Evolutionary conservation across 371 early-diverging fungal species (phyloP).

Genomic region (Mucor mucedo): DNA sequence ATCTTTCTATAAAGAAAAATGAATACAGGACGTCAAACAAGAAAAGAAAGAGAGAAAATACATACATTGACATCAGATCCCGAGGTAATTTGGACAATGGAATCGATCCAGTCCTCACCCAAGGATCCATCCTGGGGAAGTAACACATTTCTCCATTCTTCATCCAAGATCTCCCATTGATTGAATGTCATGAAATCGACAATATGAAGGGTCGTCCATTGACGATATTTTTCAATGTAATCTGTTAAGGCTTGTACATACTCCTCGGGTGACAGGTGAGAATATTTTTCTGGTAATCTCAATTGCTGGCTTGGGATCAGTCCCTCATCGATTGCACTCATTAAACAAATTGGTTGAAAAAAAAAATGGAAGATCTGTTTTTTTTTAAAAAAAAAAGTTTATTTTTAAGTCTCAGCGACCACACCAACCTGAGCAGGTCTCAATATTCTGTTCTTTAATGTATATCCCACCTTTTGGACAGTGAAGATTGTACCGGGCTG

Average conservation of each 20-base stretch:
- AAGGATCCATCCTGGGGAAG: slow-evolving; percentile 5
- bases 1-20: slow-evolving; percentile 17
- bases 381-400: slow-evolving; percentile 3
- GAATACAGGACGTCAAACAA: slow-evolving; percentile 1
- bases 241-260: slow-evolving; percentile 36
- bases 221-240: slow-evolving; percentile 31
- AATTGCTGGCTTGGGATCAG: slow-evolving; percentile 9
- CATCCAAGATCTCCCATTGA: slow-evolving; percentile 43
- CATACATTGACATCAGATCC: slow-evolving; percentile 24
- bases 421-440: slow-evolving; percentile 94
- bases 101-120: slow-evolving; percentile 17
- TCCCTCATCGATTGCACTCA: slow-evolving; percentile 1
- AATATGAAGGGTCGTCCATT: slow-evolving; percentile 46
- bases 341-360: not conserved
- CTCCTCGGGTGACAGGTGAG: slow-evolving; percentile 20
- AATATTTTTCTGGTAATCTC: slow-evolving; percentile 17
- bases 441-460: slow-evolving; percentile 80
- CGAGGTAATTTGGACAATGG: slow-evolving; percentile 28
- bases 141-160: slow-evolving; percentile 44
- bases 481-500: slow-evolving; percentile 79
- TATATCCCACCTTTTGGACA: slow-evolving; percentile 86
- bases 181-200: slow-evolving; percentile 51
- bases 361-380: slow-evolving; percentile 3
- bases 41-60: not conserved
- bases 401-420: slow-evolving; percentile 47